Conservation (phyloP, 1,284 basidiomycete genomes). For the Leccinum variabile region DNA sequence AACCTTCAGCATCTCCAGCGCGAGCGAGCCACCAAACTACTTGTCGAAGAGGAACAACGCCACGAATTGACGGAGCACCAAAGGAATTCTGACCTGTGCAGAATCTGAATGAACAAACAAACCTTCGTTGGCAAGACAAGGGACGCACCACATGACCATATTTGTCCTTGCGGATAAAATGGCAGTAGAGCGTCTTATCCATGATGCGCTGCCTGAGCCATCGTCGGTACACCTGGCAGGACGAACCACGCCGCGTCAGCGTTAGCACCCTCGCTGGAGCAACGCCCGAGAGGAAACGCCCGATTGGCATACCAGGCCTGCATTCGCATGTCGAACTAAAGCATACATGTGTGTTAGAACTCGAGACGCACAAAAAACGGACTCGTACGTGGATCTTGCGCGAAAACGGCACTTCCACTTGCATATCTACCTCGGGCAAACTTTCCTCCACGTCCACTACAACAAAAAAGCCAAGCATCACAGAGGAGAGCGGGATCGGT, state of each 20-base stretch:
- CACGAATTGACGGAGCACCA: too few relatives aligned
- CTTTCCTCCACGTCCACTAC: constrained; percentile 27
- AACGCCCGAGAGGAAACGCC: constrained; percentile 28
- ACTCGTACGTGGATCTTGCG: constrained; percentile 57
- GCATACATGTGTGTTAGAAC: neutral
- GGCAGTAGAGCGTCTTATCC: too few relatives aligned
- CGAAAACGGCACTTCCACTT: constrained; percentile 58
- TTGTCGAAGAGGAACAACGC: too few relatives aligned
- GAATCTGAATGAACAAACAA: too few relatives aligned
- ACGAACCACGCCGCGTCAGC: constrained; percentile 8
- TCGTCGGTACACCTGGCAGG: constrained; percentile 18
- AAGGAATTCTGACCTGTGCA: too few relatives aligned
- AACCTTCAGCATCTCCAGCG: too few relatives aligned
- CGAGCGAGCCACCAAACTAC: too few relatives aligned
- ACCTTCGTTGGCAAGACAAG: too few relatives aligned
- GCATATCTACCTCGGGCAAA: constrained; percentile 44
- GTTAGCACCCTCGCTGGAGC: neutral
- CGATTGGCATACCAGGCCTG: constrained; percentile 28
- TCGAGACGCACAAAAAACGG: neutral
- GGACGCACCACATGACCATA: too few relatives aligned
- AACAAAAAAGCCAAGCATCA: constrained; percentile 11
- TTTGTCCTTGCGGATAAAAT: too few relatives aligned
- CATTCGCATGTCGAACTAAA: constrained; percentile 32
- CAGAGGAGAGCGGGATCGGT: too few relatives aligned
- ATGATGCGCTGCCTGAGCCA: too few relatives aligned